phyloP scores from a whole-genome alignment of 2,329 filamentous ascomycete genomes.

The Knoxdaviesia proteae region DNA sequence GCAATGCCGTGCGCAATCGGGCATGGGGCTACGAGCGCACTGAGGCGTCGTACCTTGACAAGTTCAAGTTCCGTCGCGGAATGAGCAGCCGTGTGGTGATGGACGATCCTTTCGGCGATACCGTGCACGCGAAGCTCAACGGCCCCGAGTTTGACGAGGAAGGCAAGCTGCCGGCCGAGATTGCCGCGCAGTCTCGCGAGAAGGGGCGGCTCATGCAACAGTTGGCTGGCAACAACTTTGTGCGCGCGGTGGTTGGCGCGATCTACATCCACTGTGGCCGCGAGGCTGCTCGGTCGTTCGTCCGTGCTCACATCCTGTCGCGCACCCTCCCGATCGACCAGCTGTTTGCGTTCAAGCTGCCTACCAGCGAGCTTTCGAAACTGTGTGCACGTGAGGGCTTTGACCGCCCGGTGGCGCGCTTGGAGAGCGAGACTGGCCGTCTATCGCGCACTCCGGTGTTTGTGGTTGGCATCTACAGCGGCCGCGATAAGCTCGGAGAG shows the following conservation, averaged over 20 bases:
- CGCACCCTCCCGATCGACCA: conserved; percentile 54
- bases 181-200: conserved; percentile 7
- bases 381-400: conserved; percentile 82
- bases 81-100: conserved; percentile 60
- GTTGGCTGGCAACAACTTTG: conserved; percentile 50
- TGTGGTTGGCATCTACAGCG: conserved; percentile 85
- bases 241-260: conserved; percentile 65
- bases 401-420: conserved; percentile 63
- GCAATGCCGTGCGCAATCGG: conserved; percentile 22
- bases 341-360: conserved; percentile 69
- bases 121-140: conserved; percentile 12
- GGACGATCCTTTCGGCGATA: conserved; percentile 69
- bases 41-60: conserved; percentile 22
- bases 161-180: conserved; percentile 5
- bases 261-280: conserved; percentile 72
- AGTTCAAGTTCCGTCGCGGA: conserved; percentile 41
- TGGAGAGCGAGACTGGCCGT: conserved; percentile 81
- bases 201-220: conserved; percentile 51
- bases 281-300: conserved; percentile 60
- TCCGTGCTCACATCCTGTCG: conserved; percentile 64
- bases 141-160: conserved; percentile 3
- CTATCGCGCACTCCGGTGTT: conserved; percentile 71
- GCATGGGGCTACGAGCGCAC: conserved; percentile 28
- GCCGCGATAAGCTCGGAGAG: conserved; percentile 78
- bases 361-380: conserved; percentile 62